Percentiles rank a stretch among this genome's conserved stretches.
Conservation (phyloP, 2,329 filamentous ascomycete species). For the Pseudopithomyces maydicus region DNA sequence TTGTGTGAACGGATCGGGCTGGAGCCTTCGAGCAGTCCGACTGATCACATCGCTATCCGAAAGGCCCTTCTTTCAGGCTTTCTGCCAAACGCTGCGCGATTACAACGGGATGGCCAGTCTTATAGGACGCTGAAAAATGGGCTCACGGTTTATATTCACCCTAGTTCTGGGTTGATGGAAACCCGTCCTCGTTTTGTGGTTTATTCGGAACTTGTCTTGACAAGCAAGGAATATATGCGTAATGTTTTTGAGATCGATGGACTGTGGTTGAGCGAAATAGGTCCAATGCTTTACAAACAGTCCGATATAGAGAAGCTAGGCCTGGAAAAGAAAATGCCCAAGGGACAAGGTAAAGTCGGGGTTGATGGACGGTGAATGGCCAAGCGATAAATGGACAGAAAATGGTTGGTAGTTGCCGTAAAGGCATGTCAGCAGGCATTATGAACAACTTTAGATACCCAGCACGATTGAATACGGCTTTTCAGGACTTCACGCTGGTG, state of each 20-base stretch:
- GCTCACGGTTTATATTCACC: slow-evolving; percentile 89
- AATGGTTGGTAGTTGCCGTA: not conserved
- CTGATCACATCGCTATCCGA: slow-evolving; percentile 79
- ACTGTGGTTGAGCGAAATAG: slow-evolving; percentile 85
- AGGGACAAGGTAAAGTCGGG: slow-evolving; percentile 53
- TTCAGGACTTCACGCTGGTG: no score
- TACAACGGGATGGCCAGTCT: slow-evolving; percentile 82
- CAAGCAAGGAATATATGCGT: slow-evolving; percentile 91
- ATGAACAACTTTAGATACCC: no score
- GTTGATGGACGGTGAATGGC: slow-evolving; percentile 1
- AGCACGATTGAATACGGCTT: no score
- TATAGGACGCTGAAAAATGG: slow-evolving; percentile 93
- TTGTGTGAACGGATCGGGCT: slow-evolving; percentile 95
- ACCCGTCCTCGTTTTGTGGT: slow-evolving; percentile 74
- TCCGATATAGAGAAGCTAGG: slow-evolving; percentile 84
- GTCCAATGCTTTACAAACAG: slow-evolving; percentile 93
- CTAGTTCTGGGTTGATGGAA: slow-evolving; percentile 79
- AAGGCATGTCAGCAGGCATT: no score
- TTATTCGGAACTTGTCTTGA: slow-evolving; percentile 83
- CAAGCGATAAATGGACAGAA: not conserved
- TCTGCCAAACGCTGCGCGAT: slow-evolving; percentile 86
- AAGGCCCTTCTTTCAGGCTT: slow-evolving; percentile 90
- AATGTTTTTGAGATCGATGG: slow-evolving; percentile 83
- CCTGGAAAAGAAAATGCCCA: slow-evolving; percentile 74
- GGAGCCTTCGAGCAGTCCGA: slow-evolving; percentile 67